phyloP scores from a whole-genome alignment of 805 yeast genomes.

The Saturnispora bothae region DNA sequence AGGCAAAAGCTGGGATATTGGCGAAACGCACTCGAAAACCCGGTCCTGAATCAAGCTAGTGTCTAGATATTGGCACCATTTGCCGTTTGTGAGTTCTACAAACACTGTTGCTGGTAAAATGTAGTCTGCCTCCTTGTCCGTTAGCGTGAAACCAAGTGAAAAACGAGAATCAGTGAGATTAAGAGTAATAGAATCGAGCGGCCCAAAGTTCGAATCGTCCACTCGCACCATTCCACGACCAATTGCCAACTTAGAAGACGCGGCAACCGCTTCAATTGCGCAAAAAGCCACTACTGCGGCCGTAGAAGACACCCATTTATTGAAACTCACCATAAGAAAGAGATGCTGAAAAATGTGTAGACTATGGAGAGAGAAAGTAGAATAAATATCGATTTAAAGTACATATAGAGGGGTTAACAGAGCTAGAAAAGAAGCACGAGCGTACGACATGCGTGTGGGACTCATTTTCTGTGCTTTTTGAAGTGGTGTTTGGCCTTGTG shows the following conservation, averaged over 20 bases:
- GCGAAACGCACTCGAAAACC: constrained; percentile 10
- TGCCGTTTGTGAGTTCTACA: constrained; percentile 11
- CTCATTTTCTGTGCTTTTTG: neutral
- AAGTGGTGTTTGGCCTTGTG: neutral
- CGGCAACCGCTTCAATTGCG: no score
- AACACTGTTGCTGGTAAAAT: constrained; percentile 23
- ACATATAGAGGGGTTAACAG: neutral
- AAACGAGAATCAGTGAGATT: constrained; percentile 14
- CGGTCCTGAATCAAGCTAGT: constrained; percentile 14
- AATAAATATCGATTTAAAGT: neutral
- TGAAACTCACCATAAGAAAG: constrained; percentile 3
- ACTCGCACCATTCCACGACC: constrained; percentile 12
- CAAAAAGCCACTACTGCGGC: constrained; percentile 3
- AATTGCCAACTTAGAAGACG: constrained; percentile 9
- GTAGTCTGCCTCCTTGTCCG: neutral
- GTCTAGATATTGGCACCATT: constrained; percentile 16
- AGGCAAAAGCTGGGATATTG: constrained; percentile 18
- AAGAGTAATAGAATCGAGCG: constrained; percentile 6
- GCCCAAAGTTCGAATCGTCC: constrained; percentile 12
- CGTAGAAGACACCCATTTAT: neutral
- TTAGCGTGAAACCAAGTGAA: constrained; percentile 15
- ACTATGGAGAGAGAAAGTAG: no score
- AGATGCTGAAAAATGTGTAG: no score
- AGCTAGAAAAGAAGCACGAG: neutral
- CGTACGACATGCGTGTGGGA: neutral